Evolutionary conservation across 2,329 filamentous ascomycete genomes (phyloP).

Genomic region (Fusarium xylarioides): DNA sequence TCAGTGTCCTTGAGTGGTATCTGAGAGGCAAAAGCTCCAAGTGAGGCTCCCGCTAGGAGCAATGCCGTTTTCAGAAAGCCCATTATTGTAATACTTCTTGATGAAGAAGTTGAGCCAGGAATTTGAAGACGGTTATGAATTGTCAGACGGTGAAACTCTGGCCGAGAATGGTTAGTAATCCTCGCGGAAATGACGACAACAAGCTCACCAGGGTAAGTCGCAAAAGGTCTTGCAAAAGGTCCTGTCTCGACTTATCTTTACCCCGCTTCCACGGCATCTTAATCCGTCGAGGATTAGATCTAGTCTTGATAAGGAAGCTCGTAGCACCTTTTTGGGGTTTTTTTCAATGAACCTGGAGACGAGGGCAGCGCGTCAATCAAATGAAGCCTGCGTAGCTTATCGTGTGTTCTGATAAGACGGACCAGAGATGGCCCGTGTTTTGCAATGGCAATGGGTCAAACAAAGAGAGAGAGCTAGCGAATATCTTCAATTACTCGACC

Average conservation of each 20-base stretch:
- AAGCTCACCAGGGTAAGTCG: not conserved
- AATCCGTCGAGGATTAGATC: not conserved
- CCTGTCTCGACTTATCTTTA: not conserved
- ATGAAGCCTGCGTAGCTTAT: not conserved
- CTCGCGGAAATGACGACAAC: not conserved
- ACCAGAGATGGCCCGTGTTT: not conserved
- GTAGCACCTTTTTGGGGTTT: not conserved
- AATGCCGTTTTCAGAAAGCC: not conserved
- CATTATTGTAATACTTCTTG: not conserved
- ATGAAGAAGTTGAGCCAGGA: too few species aligned
- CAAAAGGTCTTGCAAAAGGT: not conserved
- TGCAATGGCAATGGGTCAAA: too few species aligned
- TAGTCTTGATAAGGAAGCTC: slow-evolving; percentile 21
- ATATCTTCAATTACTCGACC: too few species aligned
- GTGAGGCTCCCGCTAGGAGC: not conserved
- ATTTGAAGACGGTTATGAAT: not conserved
- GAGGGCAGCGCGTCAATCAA: not conserved
- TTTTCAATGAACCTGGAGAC: not conserved
- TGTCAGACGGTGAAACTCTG: not conserved
- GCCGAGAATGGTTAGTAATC: slow-evolving; percentile 1
- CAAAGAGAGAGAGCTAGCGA: not conserved
- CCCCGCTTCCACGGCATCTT: slow-evolving; percentile 3
- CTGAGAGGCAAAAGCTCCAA: not conserved
- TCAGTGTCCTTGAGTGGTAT: not conserved
- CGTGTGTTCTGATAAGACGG: not conserved